Evolutionary conservation across 352 stramenopile genomes (phyloP).

Genomic region (Pythium utonaiense): DNA sequence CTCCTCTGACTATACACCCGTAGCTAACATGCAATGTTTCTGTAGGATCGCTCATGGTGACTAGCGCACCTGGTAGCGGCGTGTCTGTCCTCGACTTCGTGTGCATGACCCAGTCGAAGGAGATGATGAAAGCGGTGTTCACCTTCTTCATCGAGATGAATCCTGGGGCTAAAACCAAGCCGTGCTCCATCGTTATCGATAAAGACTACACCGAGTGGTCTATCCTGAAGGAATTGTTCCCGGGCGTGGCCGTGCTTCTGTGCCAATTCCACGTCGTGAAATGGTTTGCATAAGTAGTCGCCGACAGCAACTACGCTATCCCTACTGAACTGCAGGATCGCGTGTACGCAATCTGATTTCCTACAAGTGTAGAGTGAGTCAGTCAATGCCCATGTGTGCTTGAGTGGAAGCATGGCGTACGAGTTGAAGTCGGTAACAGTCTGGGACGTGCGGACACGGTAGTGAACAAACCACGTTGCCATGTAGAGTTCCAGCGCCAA

Average conservation of each 20-base stretch:
- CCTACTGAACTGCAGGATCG: neutral
- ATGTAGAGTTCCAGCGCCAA: too few species aligned
- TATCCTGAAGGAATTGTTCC: neutral
- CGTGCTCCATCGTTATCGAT: neutral
- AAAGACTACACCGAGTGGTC: neutral
- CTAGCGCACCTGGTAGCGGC: neutral
- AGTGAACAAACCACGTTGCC: too few species aligned
- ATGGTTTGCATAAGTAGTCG: neutral
- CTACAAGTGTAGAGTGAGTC: too few species aligned
- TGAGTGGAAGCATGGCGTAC: too few species aligned
- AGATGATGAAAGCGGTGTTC: neutral
- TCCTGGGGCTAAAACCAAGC: neutral
- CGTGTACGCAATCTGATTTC: too few species aligned
- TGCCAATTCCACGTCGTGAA: conserved; percentile 1
- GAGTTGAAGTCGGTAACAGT: too few species aligned
- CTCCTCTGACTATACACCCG: too few species aligned
- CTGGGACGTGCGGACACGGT: too few species aligned
- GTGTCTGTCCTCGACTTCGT: neutral
- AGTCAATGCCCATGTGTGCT: too few species aligned
- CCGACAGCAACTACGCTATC: neutral
- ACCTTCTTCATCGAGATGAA: neutral
- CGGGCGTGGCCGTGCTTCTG: neutral
- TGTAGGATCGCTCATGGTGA: conserved; percentile 1
- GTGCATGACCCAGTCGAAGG: neutral
- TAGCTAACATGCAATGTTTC: too few species aligned